A percentile compares a stretch with the other conserved stretches of the same genome.
Conservation (phyloP, 345 rosid species). For the Eucalyptus paniculata region DNA sequence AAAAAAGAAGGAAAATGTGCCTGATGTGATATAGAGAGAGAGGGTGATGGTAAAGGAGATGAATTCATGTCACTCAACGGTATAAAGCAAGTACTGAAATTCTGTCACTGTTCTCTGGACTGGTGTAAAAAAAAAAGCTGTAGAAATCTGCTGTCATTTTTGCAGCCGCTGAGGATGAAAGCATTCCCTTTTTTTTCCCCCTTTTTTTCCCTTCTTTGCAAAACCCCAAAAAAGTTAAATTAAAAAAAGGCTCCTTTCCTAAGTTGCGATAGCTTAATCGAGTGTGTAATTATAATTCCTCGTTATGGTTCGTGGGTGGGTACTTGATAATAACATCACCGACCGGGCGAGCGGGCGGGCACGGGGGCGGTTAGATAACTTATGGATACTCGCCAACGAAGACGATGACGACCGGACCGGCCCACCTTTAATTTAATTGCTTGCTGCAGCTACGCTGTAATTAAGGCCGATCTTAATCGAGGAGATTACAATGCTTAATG, state of each 20-base stretch:
- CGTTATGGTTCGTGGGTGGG: not conserved
- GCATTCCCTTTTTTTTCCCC: not conserved
- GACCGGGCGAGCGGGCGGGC: not conserved
- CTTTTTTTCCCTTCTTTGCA: not conserved
- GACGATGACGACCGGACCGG: not conserved
- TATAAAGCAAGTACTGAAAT: not conserved
- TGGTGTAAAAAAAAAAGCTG: not conserved
- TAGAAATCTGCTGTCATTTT: not conserved
- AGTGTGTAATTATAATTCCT: not conserved
- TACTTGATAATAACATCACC: not conserved
- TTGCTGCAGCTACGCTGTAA: not conserved
- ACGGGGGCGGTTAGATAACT: not conserved
- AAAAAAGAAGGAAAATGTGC: too few species aligned
- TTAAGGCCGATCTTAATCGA: not conserved
- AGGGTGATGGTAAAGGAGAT: not conserved
- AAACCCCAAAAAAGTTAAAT: not conserved
- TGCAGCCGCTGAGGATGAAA: not conserved
- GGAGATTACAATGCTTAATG: not conserved
- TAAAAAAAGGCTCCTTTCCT: not conserved
- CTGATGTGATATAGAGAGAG: not conserved
- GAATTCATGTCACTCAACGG: slow-evolving; percentile 2
- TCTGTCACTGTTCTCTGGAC: not conserved
- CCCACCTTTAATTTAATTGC: not conserved
- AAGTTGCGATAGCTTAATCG: not conserved
- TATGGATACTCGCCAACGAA: not conserved